A percentile compares a stretch with the other conserved stretches of the same genome.
Evolutionary conservation across 805 yeast species (phyloP).

Genomic region (Clavispora asparagi): DNA sequence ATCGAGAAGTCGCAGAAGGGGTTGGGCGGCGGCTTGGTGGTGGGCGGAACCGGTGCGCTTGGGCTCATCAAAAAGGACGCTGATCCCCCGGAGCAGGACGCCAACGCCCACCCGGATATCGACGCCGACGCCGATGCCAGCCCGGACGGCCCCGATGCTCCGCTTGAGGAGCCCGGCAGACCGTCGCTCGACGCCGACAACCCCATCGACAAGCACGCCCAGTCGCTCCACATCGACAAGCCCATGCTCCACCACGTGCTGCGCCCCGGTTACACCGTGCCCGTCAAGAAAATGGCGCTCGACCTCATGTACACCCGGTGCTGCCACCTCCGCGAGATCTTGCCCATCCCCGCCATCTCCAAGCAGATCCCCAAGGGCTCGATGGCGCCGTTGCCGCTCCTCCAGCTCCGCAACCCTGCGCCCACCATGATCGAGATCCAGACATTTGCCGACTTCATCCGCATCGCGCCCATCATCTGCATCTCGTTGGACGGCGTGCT

Average conservation of each 20-base stretch:
- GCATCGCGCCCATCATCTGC: constrained; percentile 78
- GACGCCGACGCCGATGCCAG: too few relatives aligned
- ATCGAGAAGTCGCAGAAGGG: constrained; percentile 37
- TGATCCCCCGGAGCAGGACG: too few relatives aligned
- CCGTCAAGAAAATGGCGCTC: constrained; percentile 44
- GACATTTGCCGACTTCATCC: constrained; percentile 81
- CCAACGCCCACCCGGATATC: too few relatives aligned
- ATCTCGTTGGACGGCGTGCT: constrained; percentile 76
- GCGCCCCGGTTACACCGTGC: constrained; percentile 21
- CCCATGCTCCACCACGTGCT: constrained; percentile 4
- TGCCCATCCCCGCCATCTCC: constrained; percentile 86
- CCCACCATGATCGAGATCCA: constrained; percentile 87
- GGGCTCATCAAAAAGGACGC: constrained; percentile 29
- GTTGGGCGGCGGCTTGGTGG: constrained; percentile 65
- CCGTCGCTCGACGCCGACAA: constrained; percentile 8
- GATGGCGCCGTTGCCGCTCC: constrained; percentile 63
- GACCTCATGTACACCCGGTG: constrained; percentile 86
- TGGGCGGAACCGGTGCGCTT: constrained; percentile 71
- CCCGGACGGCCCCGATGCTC: not conserved
- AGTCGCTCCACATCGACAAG: constrained; percentile 11
- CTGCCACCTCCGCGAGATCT: constrained; percentile 85
- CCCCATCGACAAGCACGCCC: constrained; percentile 9
- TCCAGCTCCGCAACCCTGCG: constrained; percentile 77
- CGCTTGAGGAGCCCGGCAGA: too few relatives aligned
- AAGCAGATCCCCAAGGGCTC: constrained; percentile 78